Conservation (phyloP, 352 stramenopile genomes). For the Globisporangium megalacanthum region DNA sequence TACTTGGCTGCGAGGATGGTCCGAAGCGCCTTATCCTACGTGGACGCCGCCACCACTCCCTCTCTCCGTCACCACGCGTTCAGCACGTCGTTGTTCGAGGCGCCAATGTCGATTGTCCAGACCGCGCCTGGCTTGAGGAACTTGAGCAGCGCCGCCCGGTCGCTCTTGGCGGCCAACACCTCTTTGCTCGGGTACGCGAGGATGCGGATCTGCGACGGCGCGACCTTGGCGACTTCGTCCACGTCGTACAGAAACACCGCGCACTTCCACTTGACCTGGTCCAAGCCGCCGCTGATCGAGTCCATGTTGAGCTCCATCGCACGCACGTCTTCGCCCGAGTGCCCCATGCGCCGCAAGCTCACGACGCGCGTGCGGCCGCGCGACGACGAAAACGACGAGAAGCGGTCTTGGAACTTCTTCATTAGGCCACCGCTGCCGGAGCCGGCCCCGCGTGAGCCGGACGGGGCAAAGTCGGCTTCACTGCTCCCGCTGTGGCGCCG, state of each 20-base stretch:
- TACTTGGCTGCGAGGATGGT: not conserved
- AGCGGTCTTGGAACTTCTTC: slow-evolving; percentile 74
- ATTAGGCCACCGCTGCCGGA: slow-evolving; percentile 42
- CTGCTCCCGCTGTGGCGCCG: slow-evolving; percentile 16
- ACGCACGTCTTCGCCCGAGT: slow-evolving; percentile 66
- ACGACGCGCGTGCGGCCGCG: slow-evolving; percentile 44
- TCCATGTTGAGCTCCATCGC: slow-evolving; percentile 81
- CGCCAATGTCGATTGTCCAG: slow-evolving; percentile 82
- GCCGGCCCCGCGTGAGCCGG: too few species aligned
- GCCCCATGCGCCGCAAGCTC: slow-evolving; percentile 56
- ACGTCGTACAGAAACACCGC: slow-evolving; percentile 79
- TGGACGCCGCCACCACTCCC: not conserved
- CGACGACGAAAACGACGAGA: slow-evolving; percentile 55
- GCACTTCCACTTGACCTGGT: slow-evolving; percentile 86
- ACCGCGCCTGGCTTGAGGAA: slow-evolving; percentile 71
- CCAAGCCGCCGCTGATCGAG: slow-evolving; percentile 71
- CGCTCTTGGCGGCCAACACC: slow-evolving; percentile 52
- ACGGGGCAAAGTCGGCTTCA: not conserved
- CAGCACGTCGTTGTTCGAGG: slow-evolving; percentile 53
- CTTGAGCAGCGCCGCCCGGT: slow-evolving; percentile 63
- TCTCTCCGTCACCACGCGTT: slow-evolving; percentile 36
- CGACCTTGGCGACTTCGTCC: slow-evolving; percentile 72
- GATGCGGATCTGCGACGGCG: slow-evolving; percentile 78
- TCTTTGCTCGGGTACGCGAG: slow-evolving; percentile 68
- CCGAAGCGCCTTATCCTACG: not conserved